These are phyloP conservation scores for Magnolia changhungtana DNA, from an alignment of 164 flowering plant species.

Conservation along the genomic window DNA sequence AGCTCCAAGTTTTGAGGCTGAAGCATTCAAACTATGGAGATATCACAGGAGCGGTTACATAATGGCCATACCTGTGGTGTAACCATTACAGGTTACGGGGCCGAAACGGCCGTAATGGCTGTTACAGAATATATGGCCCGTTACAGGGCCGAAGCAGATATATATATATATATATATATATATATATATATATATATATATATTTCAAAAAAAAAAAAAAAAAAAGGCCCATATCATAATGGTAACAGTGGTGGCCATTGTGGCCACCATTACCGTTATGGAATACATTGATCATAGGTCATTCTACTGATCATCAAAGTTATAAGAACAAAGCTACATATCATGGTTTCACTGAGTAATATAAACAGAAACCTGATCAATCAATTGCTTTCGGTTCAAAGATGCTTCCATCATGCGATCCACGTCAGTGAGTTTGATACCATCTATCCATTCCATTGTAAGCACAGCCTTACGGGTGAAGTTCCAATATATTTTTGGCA, in stretches of 20 bases:
- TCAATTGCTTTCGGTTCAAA: slow-evolving; percentile 60
- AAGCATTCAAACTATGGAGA: too few species aligned
- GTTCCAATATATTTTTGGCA: slow-evolving; percentile 90
- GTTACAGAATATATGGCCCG: too few species aligned
- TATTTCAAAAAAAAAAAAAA: too few species aligned
- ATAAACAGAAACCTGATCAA: slow-evolving; percentile 64
- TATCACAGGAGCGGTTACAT: too few species aligned
- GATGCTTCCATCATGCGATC: slow-evolving; percentile 44
- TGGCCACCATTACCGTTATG: not conserved
- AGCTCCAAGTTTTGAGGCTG: too few species aligned
- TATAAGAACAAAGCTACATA: not conserved
- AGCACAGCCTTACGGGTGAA: slow-evolving; percentile 80
- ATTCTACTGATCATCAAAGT: not conserved
- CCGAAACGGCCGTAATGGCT: too few species aligned
- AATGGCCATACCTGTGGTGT: too few species aligned
- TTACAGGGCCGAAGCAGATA: too few species aligned
- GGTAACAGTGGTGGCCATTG: not conserved
- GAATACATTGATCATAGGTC: not conserved
- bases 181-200: too few species aligned
- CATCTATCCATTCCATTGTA: slow-evolving; percentile 98
- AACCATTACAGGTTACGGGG: too few species aligned
- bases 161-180: too few species aligned
- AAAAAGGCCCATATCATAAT: not conserved
- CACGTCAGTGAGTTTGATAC: slow-evolving; percentile 91
- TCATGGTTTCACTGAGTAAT: not conserved